Base-by-base conservation (phyloP, 345 rosid genomes). In the Salix udensis region DNA sequence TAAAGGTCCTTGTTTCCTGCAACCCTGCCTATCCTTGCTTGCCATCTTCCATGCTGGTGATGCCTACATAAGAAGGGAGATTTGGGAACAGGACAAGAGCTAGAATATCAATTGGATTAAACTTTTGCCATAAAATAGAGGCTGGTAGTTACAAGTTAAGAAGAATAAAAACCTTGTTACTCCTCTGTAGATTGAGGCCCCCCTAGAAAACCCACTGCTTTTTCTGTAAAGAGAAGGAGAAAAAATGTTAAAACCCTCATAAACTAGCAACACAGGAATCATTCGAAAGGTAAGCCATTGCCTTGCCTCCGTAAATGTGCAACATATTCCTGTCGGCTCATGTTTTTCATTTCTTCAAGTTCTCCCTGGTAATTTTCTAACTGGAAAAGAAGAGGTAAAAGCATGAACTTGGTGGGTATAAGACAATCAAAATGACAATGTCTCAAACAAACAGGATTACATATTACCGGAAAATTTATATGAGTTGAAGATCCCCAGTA, bases 21-120 rank as follows among this genome's bases (percentile, higher is more conserved):
- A 34, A 96, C 99, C 85, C 99, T 88, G 48, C 99, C 99, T 2
- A 96, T 96, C 70, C 99, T 85, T 79, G 99, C 99, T 79, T 96
- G 98, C 99, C 99, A 96, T 83, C 99, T 91, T 76, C 99, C 99
- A 82, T 96, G 98, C 66, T 96, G 99, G 76, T 96, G 99, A 74
- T 96, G 94, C 65, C 98, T 91, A 65, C 30, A 34, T 8, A 21
- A 48, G 6, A 69, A 4, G 42, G 52, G 26, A 58, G 40, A 21
- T 52, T 21, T 52, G 2, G 68, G 40, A 60, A 24, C 39, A 72
- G 50, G 64, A 23, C 23, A 75, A 14, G 30, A 40, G 24, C 34
- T 9, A 52, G 36, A 60, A 55, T 15, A 52, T 18, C 30, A 4
- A 13, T 68, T 64, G 5, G 19, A 60, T 6, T 5, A 2, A 40